Evolutionary conservation across 257 asterid species (phyloP).

Genomic region (Solanum sitiens): DNA sequence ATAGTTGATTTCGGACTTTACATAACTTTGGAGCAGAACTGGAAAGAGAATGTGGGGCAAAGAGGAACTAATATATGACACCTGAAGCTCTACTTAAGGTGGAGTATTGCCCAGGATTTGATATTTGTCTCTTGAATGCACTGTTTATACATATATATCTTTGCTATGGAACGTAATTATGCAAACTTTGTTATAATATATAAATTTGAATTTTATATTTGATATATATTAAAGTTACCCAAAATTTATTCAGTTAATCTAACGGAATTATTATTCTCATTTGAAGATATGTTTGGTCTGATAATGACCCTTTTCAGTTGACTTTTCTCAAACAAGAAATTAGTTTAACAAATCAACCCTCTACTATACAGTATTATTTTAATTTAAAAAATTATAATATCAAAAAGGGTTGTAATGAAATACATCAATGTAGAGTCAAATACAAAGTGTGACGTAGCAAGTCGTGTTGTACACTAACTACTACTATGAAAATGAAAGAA

Average conservation of each 20-base stretch:
- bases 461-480: neutral
- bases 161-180: too few species aligned
- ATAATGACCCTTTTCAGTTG: neutral
- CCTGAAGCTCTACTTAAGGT: neutral
- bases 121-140: conserved; percentile 3
- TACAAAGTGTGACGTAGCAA: neutral
- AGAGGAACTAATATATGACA: conserved; percentile 4
- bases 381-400: neutral
- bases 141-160: neutral
- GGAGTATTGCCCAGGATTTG: neutral
- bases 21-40: neutral
- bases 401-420: neutral
- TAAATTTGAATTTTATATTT: too few species aligned
- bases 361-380: neutral
- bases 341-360: neutral
- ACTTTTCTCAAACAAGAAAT: neutral
- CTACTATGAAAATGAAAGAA: neutral
- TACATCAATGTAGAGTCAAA: neutral
- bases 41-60: neutral
- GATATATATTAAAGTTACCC: too few species aligned
- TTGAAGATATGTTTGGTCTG: neutral
- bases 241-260: neutral
- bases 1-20: neutral
- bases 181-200: too few species aligned
- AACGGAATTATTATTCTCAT: neutral